Evolutionary conservation across 768 basidiomycete species (phyloP), one percentile per base, ranked within the genome.

Genomic region (Phylloporus rhodoxanthus): DNA sequence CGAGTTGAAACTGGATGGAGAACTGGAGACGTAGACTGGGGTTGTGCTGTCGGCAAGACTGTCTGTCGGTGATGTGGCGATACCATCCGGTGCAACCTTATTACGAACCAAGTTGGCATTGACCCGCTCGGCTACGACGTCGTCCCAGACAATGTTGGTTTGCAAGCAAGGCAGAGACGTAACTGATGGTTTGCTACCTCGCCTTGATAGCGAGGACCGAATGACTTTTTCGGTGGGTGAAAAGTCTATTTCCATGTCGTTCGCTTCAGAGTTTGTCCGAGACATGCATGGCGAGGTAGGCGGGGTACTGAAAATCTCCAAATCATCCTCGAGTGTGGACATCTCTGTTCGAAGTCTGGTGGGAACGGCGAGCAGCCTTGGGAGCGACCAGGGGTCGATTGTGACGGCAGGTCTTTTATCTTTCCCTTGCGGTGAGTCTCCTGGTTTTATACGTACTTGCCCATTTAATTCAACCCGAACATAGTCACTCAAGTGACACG

Each of bases 291-390:
- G 75, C 17, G 74, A 72, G 14, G 67, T 65, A 8, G 76, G 75
- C 21, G 75, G 75, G 15, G 75, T 76, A 42, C 66, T 62, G 55
- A 75, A 77, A 40, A 63, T 65, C 47, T 77, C 61, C 43, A 54
- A 26, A 45, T 62, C 74, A 43, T 55, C 45, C 49, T 75, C 73
- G 26, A 60, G 62, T 37, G 60, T 62, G 51, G 58, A 57, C 63
- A 74, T 69, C 6, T 58, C 51, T 46, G 3, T 30, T 50, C 43
- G 39, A 23, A 20, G 20, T 43, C 30, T 54, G 45, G 38, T 29
- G 45, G 41, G 55, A 48, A 47, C 36, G 49, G 40, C 52, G 47
- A 42, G 56, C 54, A 48, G 53, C 43, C 29, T 40, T 50, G 45
- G 23, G 48, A 37, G 42, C n/a, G 43, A 40, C 43, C 37, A 19